Percentiles rank a stretch among this genome's conserved stretches.
Evolutionary conservation across 805 yeast species (phyloP).

Genomic region (Priceomyces haplophilus): DNA sequence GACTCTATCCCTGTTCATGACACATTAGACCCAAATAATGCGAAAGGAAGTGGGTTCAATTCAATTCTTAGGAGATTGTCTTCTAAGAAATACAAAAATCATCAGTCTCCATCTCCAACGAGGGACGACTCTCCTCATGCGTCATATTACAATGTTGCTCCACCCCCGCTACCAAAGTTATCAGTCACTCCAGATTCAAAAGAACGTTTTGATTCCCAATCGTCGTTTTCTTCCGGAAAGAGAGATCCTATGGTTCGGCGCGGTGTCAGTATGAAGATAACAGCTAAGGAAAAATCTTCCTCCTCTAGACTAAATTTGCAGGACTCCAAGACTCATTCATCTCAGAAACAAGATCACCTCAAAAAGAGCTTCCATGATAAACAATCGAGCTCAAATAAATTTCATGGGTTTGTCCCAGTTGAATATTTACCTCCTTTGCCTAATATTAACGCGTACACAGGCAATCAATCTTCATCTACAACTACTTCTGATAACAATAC

Average conservation of each 20-base stretch:
- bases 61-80: conserved; percentile 37
- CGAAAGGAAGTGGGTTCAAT: conserved; percentile 28
- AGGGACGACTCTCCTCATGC: conserved; percentile 4
- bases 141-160: conserved; percentile 7
- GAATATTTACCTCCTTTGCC: conserved; percentile 46
- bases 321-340: conserved; percentile 5
- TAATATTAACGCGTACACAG: conserved; percentile 30
- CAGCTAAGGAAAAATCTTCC: conserved; percentile 49
- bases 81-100: conserved; percentile 23
- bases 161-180: conserved; percentile 11
- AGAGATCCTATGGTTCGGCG: conserved; percentile 52
- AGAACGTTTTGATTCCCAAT: conserved; percentile 12
- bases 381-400: conserved; percentile 21
- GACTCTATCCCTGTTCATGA: conserved; percentile 19
- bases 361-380: conserved; percentile 19
- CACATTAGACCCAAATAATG: conserved; percentile 33
- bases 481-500: neutral
- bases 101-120: conserved; percentile 10
- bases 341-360: conserved; percentile 2
- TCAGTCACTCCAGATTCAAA: conserved; percentile 12
- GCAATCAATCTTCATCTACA: conserved; percentile 15
- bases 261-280: conserved; percentile 60
- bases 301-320: conserved; percentile 16
- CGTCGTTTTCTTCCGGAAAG: conserved; percentile 8
- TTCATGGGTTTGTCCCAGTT: conserved; percentile 41